Evolutionary conservation across 78 protist genomes (phyloP).

Genomic region (Dictyostelium firmibasis): DNA sequence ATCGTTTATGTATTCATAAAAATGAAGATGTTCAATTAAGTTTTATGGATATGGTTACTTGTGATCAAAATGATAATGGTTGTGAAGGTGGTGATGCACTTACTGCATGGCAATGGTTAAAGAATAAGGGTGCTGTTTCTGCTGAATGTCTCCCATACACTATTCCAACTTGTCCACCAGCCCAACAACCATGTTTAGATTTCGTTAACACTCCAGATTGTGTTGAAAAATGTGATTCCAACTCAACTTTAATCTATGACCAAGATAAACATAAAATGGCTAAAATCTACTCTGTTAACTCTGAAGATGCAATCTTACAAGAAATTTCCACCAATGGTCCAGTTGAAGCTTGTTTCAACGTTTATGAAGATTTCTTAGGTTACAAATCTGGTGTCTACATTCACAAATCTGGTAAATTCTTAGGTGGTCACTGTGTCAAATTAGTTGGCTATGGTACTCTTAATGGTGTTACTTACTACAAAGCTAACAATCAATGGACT

Average conservation of each 20-base stretch:
- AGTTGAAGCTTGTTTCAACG: conserved; percentile 68
- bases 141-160: conserved; percentile 5
- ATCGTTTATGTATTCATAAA: conserved; percentile 64
- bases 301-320: conserved; percentile 1
- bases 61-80: conserved; percentile 32
- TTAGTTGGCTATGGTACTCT: conserved; percentile 86
- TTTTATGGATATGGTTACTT: conserved; percentile 49
- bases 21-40: conserved; percentile 4
- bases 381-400: conserved; percentile 87
- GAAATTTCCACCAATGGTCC: conserved; percentile 79
- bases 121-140: conserved; percentile 21
- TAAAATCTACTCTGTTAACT: not conserved
- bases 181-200: conserved; percentile 70
- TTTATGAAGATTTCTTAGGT: conserved; percentile 78
- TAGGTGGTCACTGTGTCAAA: conserved; percentile 88
- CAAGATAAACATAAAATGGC: conserved; percentile 7
- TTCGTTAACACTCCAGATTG: conserved; percentile 29
- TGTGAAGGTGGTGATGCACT: conserved; percentile 45
- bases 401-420: conserved; percentile 21
- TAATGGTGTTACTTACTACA: conserved; percentile 78
- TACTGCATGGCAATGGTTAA: conserved; percentile 8
- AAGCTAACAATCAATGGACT: conserved; percentile 88
- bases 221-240: conserved; percentile 18
- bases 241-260: not conserved
- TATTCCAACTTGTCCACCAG: conserved; percentile 73